phyloP scores from a whole-genome alignment of 2,329 filamentous ascomycete genomes.

The Coleophoma eucalyptorum region DNA sequence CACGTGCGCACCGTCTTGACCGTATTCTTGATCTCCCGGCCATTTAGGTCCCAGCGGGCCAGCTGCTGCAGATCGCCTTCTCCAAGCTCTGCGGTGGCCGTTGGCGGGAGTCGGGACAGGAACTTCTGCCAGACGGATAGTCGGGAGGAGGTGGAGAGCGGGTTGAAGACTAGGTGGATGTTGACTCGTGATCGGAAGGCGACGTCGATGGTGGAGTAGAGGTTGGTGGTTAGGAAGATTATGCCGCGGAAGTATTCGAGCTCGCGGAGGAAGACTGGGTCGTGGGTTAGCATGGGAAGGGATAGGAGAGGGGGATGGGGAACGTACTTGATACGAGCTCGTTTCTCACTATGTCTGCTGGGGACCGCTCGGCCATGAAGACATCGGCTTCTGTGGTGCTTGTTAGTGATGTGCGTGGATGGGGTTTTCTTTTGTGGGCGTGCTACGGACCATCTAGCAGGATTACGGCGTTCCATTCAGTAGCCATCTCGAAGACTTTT shows the following conservation, averaged over 20 bases:
- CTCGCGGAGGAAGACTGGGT: conserved; percentile 15
- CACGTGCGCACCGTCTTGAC: conserved; percentile 33
- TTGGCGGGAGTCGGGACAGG: conserved; percentile 23
- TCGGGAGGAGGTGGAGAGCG: conserved; percentile 34
- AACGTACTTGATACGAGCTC: too few species aligned
- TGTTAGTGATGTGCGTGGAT: too few species aligned
- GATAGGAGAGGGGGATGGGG: too few species aligned
- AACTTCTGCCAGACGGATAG: conserved; percentile 43
- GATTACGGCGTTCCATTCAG: too few species aligned
- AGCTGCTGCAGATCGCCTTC: conserved; percentile 23
- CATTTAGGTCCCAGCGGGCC: conserved; percentile 39
- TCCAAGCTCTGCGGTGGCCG: too few species aligned
- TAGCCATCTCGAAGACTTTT: too few species aligned
- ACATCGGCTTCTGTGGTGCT: too few species aligned
- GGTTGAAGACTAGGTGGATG: conserved; percentile 41
- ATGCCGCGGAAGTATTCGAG: conserved; percentile 24
- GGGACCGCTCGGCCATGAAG: too few species aligned
- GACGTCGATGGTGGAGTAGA: conserved; percentile 26
- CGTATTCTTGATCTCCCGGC: conserved; percentile 30
- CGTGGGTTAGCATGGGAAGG: too few species aligned
- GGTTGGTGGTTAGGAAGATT: conserved; percentile 28
- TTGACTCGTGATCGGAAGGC: conserved; percentile 40
- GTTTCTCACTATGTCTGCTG: too few species aligned
- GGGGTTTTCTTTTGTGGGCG: too few species aligned
- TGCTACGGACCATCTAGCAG: too few species aligned